A percentile compares a stretch with the other conserved stretches of the same genome.
phyloP scores from a whole-genome alignment of 2,329 filamentous ascomycete genomes.

The Moelleriella libera region DNA sequence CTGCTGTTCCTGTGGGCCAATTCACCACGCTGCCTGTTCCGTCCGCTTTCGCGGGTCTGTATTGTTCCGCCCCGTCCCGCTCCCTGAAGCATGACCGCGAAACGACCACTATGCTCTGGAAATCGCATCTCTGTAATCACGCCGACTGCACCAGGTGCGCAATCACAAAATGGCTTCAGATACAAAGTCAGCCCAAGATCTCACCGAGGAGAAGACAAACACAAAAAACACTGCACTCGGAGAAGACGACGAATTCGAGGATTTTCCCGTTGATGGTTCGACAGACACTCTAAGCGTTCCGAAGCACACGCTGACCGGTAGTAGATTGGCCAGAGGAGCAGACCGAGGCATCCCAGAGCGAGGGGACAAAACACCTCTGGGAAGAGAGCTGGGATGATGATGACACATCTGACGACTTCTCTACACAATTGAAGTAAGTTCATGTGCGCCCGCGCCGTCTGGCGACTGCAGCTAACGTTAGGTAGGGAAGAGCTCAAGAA shows the following conservation, averaged over 20 bases:
- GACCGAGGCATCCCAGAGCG: conserved; percentile 62
- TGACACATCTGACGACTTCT: conserved; percentile 93
- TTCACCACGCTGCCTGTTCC: too few relatives aligned
- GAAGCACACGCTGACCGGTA: background rate
- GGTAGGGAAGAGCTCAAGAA: conserved; percentile 84
- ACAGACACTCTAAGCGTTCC: conserved; percentile 9
- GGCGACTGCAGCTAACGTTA: background rate
- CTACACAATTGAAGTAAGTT: conserved; percentile 77
- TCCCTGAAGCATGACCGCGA: too few relatives aligned
- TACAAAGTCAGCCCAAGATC: too few relatives aligned
- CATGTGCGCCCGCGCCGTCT: background rate
- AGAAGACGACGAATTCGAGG: conserved; percentile 98
- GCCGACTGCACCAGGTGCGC: too few relatives aligned
- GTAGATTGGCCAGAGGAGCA: conserved; percentile 89
- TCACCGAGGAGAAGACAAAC: conserved; percentile 15
- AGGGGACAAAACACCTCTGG: conserved; percentile 71
- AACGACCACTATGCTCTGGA: too few relatives aligned
- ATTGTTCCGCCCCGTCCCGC: too few relatives aligned
- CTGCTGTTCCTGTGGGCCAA: too few relatives aligned
- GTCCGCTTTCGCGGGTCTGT: too few relatives aligned
- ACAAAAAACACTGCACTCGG: conserved; percentile 56
- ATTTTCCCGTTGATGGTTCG: conserved; percentile 88
- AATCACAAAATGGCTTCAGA: too few relatives aligned
- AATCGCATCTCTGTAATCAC: too few relatives aligned
- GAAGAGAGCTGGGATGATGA: conserved; percentile 99